These are phyloP conservation scores for Cutaneotrichosporon sp. DNA, from an alignment of 1,284 basidiomycete species.

Conservation along the genomic window DNA sequence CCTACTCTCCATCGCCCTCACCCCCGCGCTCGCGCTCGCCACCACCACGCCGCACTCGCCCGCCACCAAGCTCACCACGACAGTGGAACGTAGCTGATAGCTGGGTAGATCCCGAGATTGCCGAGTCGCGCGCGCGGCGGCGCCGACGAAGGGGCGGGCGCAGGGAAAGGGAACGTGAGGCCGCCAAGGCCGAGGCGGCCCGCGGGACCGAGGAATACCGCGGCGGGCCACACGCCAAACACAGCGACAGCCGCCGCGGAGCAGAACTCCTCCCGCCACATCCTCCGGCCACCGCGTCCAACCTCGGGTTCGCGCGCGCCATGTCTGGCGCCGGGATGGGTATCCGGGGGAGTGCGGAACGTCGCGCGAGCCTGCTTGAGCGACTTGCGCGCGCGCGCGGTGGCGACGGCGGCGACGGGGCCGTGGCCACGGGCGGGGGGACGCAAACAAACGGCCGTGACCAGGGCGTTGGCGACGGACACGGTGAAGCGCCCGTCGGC, in stretches of 20 bases:
- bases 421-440: background rate
- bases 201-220: no score
- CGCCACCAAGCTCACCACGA: constrained; percentile 6
- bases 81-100: constrained; percentile 40
- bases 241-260: background rate
- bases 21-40: constrained; percentile 3
- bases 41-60: constrained; percentile 16
- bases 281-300: no score
- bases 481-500: background rate
- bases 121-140: background rate
- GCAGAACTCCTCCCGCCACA: no score
- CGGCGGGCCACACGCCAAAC: background rate
- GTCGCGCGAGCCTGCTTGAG: constrained; percentile 16
- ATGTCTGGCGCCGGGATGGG: constrained; percentile 9
- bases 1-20: constrained; percentile 3
- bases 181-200: background rate
- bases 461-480: background rate
- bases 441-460: background rate
- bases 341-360: constrained; percentile 15
- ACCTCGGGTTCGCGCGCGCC: constrained; percentile 2
- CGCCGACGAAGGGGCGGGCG: constrained; percentile 1
- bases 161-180: constrained; percentile 1
- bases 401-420: background rate
- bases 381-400: constrained; percentile 8
- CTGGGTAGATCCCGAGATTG: constrained; percentile 42